Conservation (phyloP, 169 alveolate species). For the Plasmodium billcollinsi region DNA sequence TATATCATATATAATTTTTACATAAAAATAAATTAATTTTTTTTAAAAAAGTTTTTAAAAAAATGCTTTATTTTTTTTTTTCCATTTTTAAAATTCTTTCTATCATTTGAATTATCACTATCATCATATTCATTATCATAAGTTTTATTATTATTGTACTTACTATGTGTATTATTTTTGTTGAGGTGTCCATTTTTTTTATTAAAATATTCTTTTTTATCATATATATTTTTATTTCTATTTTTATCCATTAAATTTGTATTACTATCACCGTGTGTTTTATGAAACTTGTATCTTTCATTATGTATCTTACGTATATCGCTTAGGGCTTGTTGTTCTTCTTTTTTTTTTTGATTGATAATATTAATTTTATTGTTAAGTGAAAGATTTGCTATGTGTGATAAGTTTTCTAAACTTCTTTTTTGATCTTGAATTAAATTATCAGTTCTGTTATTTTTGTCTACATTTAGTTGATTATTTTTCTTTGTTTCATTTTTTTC, state of each 20-base stretch:
- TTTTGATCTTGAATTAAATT: constrained; percentile 27
- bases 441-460: not conserved
- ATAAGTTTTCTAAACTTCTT: constrained; percentile 28
- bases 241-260: constrained; percentile 1
- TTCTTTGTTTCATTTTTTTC: constrained; percentile 15
- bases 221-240: not conserved
- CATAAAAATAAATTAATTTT: not conserved
- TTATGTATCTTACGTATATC: constrained; percentile 68
- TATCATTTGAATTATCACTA: not conserved
- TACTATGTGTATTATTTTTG: not conserved
- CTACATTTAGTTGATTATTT: not conserved
- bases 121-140: too few relatives aligned
- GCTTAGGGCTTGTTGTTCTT: constrained; percentile 53
- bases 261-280: constrained; percentile 15
- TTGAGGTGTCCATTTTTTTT: not conserved
- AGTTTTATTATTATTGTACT: too few relatives aligned
- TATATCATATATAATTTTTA: too few relatives aligned
- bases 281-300: constrained; percentile 46
- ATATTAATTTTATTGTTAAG: constrained; percentile 29
- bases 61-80: constrained; percentile 60
- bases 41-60: constrained; percentile 69
- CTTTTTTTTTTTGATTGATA: constrained; percentile 40
- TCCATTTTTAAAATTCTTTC: constrained; percentile 21
- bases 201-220: not conserved
- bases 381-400: constrained; percentile 14